Base-by-base conservation (phyloP, 345 rosid genomes). In the Brassica cretica region DNA sequence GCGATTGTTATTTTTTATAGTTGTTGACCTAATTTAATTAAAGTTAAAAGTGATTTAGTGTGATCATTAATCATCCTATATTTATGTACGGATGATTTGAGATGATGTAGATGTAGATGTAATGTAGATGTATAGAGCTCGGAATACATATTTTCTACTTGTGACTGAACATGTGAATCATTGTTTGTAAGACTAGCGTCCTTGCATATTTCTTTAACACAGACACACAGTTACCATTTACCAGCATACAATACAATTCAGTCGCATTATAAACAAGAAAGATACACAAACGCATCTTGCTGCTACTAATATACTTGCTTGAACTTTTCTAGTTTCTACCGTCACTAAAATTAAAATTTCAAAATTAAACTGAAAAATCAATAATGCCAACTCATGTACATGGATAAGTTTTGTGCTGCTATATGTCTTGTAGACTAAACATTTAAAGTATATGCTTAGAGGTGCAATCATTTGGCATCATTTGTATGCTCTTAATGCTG, bases 391-490 rank as follows among this genome's bases (percentile, higher is more conserved):
- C 27, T n/a, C 18, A 5, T 60, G 15, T 41, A 67, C 49, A 67
- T 37, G 62, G 7, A 62, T 14, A 61, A 46, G 14, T 60, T 68
- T 51, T 51, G 61, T 44, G 61, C 35, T 65, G 65, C 8, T 69
- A 51, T 51, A 51, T n/a, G 19, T 51, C 19, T n/a, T 51, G 56
- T 51, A n/a, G 18, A 51, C 56, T 51, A 14, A 49, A 49, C 24
- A 58, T 58, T 30, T 9, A 32, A 44, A 44, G 39, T 59, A 21
- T 58, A 2, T 59, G 62, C 7, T 72, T 44, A 64, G 5, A 18
- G 60, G 46, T 44, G 39, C 39, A 58, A 78, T 78, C 74, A 78
- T 51, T 51, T 68, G 75, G 63, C 71, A 79, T 68, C 71, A 63
- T 63, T 61, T 60, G 4, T 15, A 61, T 68, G 66, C 29, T 68